Base-by-base conservation (phyloP, 2,329 filamentous ascomycete species). In the Phialophora macrospora region DNA sequence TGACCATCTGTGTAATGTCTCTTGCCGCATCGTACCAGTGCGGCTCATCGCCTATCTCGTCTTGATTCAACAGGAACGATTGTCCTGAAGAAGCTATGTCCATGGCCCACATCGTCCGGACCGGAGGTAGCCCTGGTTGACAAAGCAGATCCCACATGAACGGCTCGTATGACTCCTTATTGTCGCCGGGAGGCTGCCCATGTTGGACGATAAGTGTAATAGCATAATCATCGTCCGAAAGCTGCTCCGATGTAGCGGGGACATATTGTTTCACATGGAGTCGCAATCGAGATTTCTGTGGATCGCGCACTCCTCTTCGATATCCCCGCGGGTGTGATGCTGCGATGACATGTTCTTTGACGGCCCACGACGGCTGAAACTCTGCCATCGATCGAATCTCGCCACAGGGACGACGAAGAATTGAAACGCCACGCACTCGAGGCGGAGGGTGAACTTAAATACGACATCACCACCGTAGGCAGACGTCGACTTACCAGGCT, bases 191-290 rank as follows among this genome's bases (percentile, higher is more conserved):
- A 14, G 55, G 54, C 28, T 54, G 44, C n/a, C 62, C 62, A 55
- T 64, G 62, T 22, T 60, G 55, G 20, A 64, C 55, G 30, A 64
- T 51, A 5, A 61, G 44, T 0, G 62, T 61, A 30, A 64, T 51
- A 9, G 62, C 55, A 20, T 30, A 54, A 24, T 32, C 48, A 24
- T 52, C 62, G 20, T 54, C 55, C 17, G 32, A 38, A 5, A 32
- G 55, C 14, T 4, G 22, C 26, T n/a, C 28, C 20, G 46, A 11
- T 22, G 17, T 54, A 7, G 12, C 7, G 34, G 55, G 62, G 11
- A 55, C 14, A 34, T 64, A 64, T 54, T 64, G 62, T 57, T 61
- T 64, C 24, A 64, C 57, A 28, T 64, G 62, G n/a, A 64, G 62
- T 14, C 62, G 38, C 41, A 64, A 34, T 17, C 62, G 56, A 24